These are phyloP conservation scores for Mimosa pudica DNA, from an alignment of 306 rosid genomes.

Conservation along the genomic window DNA sequence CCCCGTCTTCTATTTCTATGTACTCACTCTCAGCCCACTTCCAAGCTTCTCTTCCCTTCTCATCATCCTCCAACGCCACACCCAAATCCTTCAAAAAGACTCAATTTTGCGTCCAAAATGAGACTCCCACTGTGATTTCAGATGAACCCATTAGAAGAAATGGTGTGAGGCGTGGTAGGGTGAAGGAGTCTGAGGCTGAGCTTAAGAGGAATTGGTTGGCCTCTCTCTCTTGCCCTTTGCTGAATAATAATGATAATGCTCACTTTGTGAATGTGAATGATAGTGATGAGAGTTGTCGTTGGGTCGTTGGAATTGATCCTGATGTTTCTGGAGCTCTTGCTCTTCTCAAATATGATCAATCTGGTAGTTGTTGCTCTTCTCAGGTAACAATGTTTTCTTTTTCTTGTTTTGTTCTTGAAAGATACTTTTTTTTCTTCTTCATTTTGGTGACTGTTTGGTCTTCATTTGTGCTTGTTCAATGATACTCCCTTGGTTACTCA, in stretches of 20 bases:
- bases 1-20: conserved; percentile 43
- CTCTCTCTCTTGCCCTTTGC: conserved; percentile 69
- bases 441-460: neutral
- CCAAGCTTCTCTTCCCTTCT: conserved; percentile 34
- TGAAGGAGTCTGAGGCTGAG: conserved; percentile 51
- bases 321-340: conserved; percentile 84
- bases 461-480: neutral
- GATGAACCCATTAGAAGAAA: conserved; percentile 13
- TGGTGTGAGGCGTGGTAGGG: conserved; percentile 1
- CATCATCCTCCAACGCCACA: conserved; percentile 34
- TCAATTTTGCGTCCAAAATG: conserved; percentile 12
- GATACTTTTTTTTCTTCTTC: neutral
- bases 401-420: neutral
- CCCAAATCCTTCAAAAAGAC: conserved; percentile 25
- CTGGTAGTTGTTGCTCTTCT: conserved; percentile 43
- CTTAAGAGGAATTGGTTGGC: conserved; percentile 82
- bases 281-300: conserved; percentile 40
- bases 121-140: conserved; percentile 30
- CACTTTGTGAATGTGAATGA: conserved; percentile 27
- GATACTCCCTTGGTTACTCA: too few relatives aligned
- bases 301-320: conserved; percentile 86
- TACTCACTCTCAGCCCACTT: conserved; percentile 44
- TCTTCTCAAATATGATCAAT: conserved; percentile 51
- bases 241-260: conserved; percentile 17
- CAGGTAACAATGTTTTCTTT: conserved; percentile 49